Evolutionary conservation across 2,329 filamentous ascomycete genomes (phyloP).

Genomic region (Pyricularia sp.): DNA sequence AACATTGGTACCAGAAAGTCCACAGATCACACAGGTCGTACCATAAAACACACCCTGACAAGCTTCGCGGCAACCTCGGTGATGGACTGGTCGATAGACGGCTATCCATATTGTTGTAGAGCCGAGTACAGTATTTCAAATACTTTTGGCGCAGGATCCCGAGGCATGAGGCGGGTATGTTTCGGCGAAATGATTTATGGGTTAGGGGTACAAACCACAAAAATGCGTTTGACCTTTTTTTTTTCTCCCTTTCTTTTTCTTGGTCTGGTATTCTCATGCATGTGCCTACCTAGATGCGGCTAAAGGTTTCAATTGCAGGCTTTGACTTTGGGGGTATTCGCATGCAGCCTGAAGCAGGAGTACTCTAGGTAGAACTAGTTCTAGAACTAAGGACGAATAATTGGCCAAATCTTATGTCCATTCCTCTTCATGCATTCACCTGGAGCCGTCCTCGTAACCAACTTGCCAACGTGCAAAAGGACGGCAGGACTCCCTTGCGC

Average conservation of each 20-base stretch:
- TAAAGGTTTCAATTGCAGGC: not conserved
- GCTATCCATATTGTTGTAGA: not conserved
- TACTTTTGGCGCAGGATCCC: not conserved
- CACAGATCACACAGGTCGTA: not conserved
- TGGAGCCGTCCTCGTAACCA: not conserved
- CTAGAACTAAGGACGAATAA: not conserved
- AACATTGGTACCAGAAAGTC: not conserved
- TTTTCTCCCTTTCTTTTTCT: not conserved
- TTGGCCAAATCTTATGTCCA: not conserved
- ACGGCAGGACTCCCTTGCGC: not conserved
- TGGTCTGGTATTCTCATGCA: not conserved
- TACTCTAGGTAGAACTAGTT: not conserved
- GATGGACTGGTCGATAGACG: not conserved
- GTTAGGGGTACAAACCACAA: not conserved
- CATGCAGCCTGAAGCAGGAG: not conserved
- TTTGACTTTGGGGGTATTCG: not conserved
- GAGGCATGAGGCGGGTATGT: not conserved
- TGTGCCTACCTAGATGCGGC: not conserved
- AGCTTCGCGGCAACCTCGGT: not conserved
- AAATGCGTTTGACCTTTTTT: not conserved
- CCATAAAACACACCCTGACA: not conserved
- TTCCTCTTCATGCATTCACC: not conserved
- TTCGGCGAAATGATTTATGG: not conserved
- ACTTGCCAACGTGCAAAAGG: not conserved
- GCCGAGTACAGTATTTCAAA: not conserved